Base-by-base conservation (phyloP, 805 yeast species). In the Candida pini region DNA sequence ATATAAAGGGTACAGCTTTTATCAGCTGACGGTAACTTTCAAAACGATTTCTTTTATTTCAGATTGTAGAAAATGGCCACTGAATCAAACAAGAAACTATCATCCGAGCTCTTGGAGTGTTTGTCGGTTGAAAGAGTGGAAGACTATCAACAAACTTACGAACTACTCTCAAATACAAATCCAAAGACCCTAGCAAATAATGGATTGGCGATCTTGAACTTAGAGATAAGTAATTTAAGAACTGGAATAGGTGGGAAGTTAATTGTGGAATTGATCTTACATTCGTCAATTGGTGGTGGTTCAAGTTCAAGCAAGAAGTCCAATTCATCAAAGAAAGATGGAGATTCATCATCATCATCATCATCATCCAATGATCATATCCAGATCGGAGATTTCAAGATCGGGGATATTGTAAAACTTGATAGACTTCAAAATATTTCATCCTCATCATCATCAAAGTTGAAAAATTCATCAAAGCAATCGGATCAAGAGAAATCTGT, bases 221-320 rank as follows among this genome's bases (percentile, higher is more conserved):
- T 90, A 31, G 53, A 62, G 0, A 61, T 81, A 10, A 68, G 69
- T n/a, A 75, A 76, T 36, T 58, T 83, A 2, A 65, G 81, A 36
- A 81, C 89, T 0, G 95, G 95, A 0, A 60, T 86, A 8, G 94
- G 86, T 12, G 96, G 96, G 2, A 74, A 78, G 38, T 64, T 77
- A 2, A 63, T 81, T 5, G 47, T 86, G 10, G 95, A 86, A 43
- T 57, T 90, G 34, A 64, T 48, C 13, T 60, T 66, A 19, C 90
- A 83, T 42, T 63, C 79, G 0, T 54, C 47, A 54, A 51, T 18
- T 62, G 33, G 37, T 5, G 35, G 47, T 14, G 50, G 47, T 5
- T 24, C 38, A 15, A 24, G 22, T 14, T 28, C 28, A 18, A n/a
- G 29, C 9, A 19, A 61, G 23, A 51, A 59, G 18, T 56, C 50